Percentiles rank a stretch among this genome's conserved stretches.
Evolutionary conservation across 371 early-diverging fungal genomes (phyloP).

Genomic region (Nosema muscidifuracis): DNA sequence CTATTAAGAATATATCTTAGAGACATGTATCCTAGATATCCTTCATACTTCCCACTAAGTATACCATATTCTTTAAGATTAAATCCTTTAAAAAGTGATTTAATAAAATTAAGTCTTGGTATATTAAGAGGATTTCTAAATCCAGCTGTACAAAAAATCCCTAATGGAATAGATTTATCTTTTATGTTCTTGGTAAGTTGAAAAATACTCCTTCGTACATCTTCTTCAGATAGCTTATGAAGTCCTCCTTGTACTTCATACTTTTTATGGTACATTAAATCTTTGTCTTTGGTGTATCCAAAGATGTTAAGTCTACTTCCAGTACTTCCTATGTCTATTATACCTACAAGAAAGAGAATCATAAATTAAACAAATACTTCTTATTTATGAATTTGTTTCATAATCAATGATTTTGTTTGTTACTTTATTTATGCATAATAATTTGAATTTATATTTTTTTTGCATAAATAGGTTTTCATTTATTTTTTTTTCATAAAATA

Average conservation of each 20-base stretch:
- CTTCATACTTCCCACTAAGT: slow-evolving; percentile 56
- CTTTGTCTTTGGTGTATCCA: slow-evolving; percentile 40
- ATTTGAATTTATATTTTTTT: too few relatives aligned
- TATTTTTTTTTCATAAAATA: too few relatives aligned
- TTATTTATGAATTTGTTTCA: too few relatives aligned
- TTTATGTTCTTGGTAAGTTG: neutral
- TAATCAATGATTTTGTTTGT: too few relatives aligned
- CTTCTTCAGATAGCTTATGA: neutral
- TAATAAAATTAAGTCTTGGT: slow-evolving; percentile 27
- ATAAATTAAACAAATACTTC: too few relatives aligned
- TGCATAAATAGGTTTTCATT: too few relatives aligned
- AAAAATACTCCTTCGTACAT: neutral
- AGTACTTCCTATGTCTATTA: slow-evolving; percentile 60
- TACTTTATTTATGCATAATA: too few relatives aligned
- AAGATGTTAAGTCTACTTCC: slow-evolving; percentile 60
- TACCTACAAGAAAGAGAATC: neutral
- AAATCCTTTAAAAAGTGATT: slow-evolving; percentile 19
- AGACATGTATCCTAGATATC: slow-evolving; percentile 11
- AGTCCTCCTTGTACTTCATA: neutral
- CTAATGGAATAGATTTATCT: slow-evolving; percentile 50
- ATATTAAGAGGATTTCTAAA: slow-evolving; percentile 37
- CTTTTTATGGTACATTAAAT: neutral
- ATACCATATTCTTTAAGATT: slow-evolving; percentile 51
- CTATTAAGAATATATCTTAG: slow-evolving; percentile 11
- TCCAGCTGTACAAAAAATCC: slow-evolving; percentile 60